Percentiles rank a stretch among this genome's conserved stretches.
These are phyloP conservation scores for Physcomitrium patens DNA, from an alignment of 225 moss, liverwort and hornwort species.

Conservation along the genomic window DNA sequence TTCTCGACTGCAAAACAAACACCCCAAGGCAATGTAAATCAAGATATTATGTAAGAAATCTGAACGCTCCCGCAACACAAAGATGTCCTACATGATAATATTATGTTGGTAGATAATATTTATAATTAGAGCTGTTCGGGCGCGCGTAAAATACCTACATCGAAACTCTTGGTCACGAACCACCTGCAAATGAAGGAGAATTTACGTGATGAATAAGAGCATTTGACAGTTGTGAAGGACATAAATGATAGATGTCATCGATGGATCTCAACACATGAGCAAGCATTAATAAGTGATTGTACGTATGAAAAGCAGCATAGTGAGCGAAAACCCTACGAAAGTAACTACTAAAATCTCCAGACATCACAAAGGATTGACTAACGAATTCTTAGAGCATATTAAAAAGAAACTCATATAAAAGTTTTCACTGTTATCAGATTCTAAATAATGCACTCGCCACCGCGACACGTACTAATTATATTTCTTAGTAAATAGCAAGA, in stretches of 20 bases:
- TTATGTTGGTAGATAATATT: neutral
- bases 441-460: neutral
- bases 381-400: too few species aligned
- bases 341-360: too few species aligned
- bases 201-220: conserved; percentile 2
- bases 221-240: conserved; percentile 9
- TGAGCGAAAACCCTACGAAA: too few species aligned
- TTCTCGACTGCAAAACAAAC: conserved; percentile 33
- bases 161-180: conserved; percentile 32
- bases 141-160: conserved; percentile 35
- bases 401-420: too few species aligned
- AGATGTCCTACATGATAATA: neutral
- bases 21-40: conserved; percentile 13
- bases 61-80: neutral
- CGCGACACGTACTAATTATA: neutral
- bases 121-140: conserved; percentile 3
- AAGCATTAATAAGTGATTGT: neutral
- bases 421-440: too few species aligned
- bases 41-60: conserved; percentile 1
- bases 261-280: neutral
- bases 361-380: too few species aligned
- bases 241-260: neutral
- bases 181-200: conserved; percentile 36
- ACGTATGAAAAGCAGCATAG: neutral
- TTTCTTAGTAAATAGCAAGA: neutral